Evolutionary conservation across 1,284 basidiomycete species (phyloP).

Genomic region (Xerocomus minutiporus): DNA sequence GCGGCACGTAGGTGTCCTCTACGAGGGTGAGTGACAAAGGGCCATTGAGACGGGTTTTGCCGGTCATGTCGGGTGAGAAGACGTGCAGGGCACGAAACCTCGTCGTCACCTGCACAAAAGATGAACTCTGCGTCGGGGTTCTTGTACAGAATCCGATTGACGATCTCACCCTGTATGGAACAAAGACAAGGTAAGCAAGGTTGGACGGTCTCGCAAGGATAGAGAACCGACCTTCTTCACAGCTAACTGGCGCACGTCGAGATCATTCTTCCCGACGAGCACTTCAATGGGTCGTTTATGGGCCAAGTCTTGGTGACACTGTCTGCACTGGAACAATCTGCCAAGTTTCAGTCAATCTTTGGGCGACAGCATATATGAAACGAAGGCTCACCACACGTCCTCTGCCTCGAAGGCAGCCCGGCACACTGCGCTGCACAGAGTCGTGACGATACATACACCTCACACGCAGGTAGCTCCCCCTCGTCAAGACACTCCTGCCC

Average conservation of each 20-base stretch:
- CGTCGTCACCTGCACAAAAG: conserved; percentile 97
- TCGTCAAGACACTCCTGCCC: conserved; percentile 84
- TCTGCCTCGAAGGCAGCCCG: conserved; percentile 71
- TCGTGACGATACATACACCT: conserved; percentile 91
- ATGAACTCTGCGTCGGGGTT: conserved; percentile 93
- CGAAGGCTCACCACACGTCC: conserved; percentile 47
- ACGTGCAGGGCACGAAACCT: conserved; percentile 87
- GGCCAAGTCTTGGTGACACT: conserved; percentile 84
- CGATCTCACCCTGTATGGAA: conserved; percentile 77
- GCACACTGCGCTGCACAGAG: conserved; percentile 77
- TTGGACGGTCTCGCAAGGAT: neutral
- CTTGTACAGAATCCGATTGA: conserved; percentile 87
- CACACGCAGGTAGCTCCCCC: conserved; percentile 88
- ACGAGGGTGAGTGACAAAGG: conserved; percentile 71
- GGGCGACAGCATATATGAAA: too few species aligned
- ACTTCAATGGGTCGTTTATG: conserved; percentile 89
- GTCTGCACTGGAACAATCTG: conserved; percentile 88
- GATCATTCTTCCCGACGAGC: conserved; percentile 95
- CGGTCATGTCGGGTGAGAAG: conserved; percentile 41
- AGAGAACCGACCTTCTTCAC: conserved; percentile 72
- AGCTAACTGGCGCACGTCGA: conserved; percentile 92
- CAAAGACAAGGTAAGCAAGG: neutral
- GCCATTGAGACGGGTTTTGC: conserved; percentile 55
- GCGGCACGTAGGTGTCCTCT: conserved; percentile 37
- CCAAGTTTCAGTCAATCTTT: conserved; percentile 39